Conservation (phyloP, 305 asterid species). For the Galium porrigens region DNA sequence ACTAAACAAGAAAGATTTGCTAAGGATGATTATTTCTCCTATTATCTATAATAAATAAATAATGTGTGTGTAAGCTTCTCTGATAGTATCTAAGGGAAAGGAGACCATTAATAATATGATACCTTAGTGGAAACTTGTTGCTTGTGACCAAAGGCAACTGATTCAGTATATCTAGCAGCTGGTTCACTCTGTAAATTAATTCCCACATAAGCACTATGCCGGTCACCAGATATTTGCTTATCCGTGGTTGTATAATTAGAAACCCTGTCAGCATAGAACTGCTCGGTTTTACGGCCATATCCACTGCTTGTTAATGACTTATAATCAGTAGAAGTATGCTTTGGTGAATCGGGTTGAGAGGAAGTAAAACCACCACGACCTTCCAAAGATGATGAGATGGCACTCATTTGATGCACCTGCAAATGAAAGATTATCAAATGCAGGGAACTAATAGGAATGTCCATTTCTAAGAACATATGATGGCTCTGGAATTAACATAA, state of each 20-base stretch:
- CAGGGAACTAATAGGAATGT: not conserved
- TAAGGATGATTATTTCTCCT: not conserved
- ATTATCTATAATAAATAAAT: not conserved
- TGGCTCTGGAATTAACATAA: not conserved
- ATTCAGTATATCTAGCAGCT: slow-evolving; percentile 51
- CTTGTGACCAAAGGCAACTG: slow-evolving; percentile 47
- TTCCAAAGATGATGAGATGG: slow-evolving; percentile 45
- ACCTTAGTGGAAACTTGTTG: slow-evolving; percentile 51
- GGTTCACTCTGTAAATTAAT: slow-evolving; percentile 64
- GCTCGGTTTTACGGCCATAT: slow-evolving; percentile 64
- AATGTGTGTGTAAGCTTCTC: not conserved
- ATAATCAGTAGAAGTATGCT: slow-evolving; percentile 47
- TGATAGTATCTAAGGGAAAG: slow-evolving; percentile 5
- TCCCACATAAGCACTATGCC: slow-evolving; percentile 51
- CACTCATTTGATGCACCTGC: slow-evolving; percentile 50
- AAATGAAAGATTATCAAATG: slow-evolving; percentile 11
- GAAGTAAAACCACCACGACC: slow-evolving; percentile 57
- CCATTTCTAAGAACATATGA: not conserved
- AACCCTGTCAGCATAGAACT: slow-evolving; percentile 51
- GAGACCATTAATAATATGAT: not conserved
- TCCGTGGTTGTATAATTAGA: slow-evolving; percentile 63
- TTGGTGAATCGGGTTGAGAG: slow-evolving; percentile 57
- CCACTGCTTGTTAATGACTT: slow-evolving; percentile 52
- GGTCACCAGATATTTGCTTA: slow-evolving; percentile 57
- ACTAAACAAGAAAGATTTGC: not conserved